These are phyloP conservation scores for Neurospora sp. DNA, from an alignment of 495 filamentous ascomycete species.

Conservation along the genomic window DNA sequence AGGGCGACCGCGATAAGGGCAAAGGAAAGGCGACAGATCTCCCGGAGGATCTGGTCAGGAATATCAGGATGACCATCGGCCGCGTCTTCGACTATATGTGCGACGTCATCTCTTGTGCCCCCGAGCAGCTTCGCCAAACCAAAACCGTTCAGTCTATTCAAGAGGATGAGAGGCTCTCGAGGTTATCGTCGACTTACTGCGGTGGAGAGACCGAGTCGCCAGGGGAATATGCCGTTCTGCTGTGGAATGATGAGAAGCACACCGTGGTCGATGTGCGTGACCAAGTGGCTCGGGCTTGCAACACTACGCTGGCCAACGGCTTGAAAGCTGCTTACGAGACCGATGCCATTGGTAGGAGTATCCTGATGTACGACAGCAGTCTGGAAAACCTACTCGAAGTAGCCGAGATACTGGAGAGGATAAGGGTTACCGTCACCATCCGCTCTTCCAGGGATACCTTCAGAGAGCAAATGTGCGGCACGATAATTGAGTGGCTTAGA, in stretches of 20 bases:
- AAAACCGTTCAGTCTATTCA: constrained; percentile 73
- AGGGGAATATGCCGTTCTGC: constrained; percentile 70
- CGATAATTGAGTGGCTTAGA: constrained; percentile 92
- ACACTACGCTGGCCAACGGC: constrained; percentile 55
- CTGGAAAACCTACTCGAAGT: constrained; percentile 60
- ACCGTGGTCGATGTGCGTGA: constrained; percentile 83
- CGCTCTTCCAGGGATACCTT: constrained; percentile 90
- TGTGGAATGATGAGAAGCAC: constrained; percentile 99
- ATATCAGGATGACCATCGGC: constrained; percentile 74
- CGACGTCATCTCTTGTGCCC: constrained; percentile 95
- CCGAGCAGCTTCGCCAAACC: constrained; percentile 78
- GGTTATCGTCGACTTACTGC: constrained; percentile 66
- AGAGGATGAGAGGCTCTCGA: constrained; percentile 69
- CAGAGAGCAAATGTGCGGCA: constrained; percentile 93
- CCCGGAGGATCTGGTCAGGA: constrained; percentile 60
- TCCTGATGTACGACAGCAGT: constrained; percentile 65
- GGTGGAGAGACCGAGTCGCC: constrained; percentile 40
- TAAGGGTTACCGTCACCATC: constrained; percentile 93
- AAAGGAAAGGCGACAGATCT: constrained; percentile 54
- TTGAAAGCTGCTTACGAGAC: constrained; percentile 72
- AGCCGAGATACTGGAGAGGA: constrained; percentile 79
- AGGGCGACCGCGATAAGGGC: constrained; percentile 44
- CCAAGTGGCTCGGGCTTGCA: constrained; percentile 85
- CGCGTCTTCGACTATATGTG: constrained; percentile 86
- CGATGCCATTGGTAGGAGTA: constrained; percentile 73